These are phyloP conservation scores for Mucor mucedo DNA, from an alignment of 371 early-diverging fungal genomes.

Conservation along the genomic window DNA sequence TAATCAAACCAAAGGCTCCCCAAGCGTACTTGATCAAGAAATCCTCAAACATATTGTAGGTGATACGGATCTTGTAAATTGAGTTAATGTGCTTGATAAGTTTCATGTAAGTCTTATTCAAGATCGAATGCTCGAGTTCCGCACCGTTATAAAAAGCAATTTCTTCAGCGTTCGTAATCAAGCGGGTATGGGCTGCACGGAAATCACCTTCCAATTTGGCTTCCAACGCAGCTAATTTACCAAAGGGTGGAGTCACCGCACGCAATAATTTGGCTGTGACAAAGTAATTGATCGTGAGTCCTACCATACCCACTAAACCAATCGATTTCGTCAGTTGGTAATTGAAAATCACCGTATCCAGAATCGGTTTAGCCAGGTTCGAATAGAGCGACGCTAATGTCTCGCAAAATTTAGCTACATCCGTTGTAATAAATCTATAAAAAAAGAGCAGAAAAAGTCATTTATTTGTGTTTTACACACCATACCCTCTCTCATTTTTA, in stretches of 20 bases:
- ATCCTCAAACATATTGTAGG: conserved; percentile 91
- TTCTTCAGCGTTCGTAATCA: conserved; percentile 92
- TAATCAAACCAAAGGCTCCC: conserved; percentile 71
- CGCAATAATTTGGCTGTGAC: conserved; percentile 74
- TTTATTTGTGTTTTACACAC: too few relatives aligned
- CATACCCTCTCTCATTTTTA: too few relatives aligned
- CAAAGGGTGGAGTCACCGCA: conserved; percentile 83
- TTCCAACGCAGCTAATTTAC: conserved; percentile 83
- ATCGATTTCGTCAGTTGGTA: conserved; percentile 80
- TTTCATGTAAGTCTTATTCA: conserved; percentile 69
- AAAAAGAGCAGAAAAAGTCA: too few relatives aligned
- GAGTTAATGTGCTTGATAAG: conserved; percentile 83
- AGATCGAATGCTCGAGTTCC: conserved; percentile 72
- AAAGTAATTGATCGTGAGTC: conserved; percentile 72
- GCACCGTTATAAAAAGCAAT: conserved; percentile 87
- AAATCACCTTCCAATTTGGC: conserved; percentile 90
- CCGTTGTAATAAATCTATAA: conserved; percentile 78
- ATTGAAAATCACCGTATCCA: conserved; percentile 87
- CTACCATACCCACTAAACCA: conserved; percentile 74
- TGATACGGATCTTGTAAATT: conserved; percentile 78
- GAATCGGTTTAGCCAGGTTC: conserved; percentile 84
- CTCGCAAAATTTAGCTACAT: conserved; percentile 85
- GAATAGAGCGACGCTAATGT: conserved; percentile 77
- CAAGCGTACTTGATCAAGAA: conserved; percentile 86
- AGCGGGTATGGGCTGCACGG: conserved; percentile 81